Evolutionary conservation across 192 early-diverging fungal species (phyloP), one percentile per base, ranked within the genome.

Genomic region (Oehlia diaphana): DNA sequence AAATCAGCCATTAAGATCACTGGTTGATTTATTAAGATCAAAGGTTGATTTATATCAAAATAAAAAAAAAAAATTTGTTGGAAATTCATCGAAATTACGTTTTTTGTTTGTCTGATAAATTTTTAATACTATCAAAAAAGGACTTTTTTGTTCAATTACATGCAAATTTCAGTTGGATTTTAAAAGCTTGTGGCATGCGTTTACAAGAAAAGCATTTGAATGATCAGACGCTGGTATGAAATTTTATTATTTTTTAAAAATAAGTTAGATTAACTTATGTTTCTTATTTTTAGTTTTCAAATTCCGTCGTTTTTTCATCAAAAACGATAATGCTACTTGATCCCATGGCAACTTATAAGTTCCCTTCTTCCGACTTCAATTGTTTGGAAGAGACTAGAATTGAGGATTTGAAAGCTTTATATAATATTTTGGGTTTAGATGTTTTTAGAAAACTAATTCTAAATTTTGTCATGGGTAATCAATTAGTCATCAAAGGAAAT

Each of bases 131-230:
- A n/a, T 64, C 76, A 23, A 79, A 82, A 50, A 81, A 91, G 81
- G 89, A 92, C 73, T 86, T 92, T 16, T 91, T 87, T 83, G 83
- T 86, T 47, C 86, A 91, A 65, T 81, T 92, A 68, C 91, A 92
- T 81, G 83, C 82, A 14, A 85, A 87, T 66, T 91, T 92, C 71
- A 87, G 87, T 35, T 92, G 86, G 66, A 89, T 88, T 35, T 80
- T 92, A 13, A 92, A 90, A 76, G 83, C 88, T 65, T 90, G 87
- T 35, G 82, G 82, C 28, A 83, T 83, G 70, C 81, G 85, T 42
- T 79, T 87, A 37, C 84, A 85, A 63, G 91, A 92, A 65, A 83
- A 83, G 53, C 76, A 87, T 72, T 78, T 81, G 23, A 82, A 87
- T 53, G 90, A 89, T 47, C 75, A 88, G 67, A 87, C 78, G 44